Evolutionary conservation across 2,329 filamentous ascomycete genomes (phyloP).

Genomic region (Fusarium sp.): DNA sequence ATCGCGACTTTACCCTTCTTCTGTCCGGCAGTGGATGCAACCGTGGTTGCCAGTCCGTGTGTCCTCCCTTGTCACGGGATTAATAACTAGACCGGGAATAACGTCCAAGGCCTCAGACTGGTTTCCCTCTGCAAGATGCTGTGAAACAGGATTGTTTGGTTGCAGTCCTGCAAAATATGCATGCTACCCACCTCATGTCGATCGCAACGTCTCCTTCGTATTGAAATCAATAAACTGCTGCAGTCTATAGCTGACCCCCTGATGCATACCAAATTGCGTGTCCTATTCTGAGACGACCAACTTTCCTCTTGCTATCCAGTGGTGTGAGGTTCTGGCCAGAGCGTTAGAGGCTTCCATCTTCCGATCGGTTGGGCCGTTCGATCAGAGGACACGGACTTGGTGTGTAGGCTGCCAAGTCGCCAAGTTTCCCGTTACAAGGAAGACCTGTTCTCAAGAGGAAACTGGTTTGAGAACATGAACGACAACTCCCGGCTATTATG

Average conservation of each 20-base stretch:
- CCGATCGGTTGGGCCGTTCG: slow-evolving; percentile 2
- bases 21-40: slow-evolving; percentile 10
- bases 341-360: not conserved
- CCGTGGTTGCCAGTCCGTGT: not conserved
- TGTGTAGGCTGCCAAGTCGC: not conserved
- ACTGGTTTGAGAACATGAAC: not conserved
- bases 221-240: not conserved
- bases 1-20: not conserved
- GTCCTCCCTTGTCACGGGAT: not conserved
- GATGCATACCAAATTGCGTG: not conserved
- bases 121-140: not conserved
- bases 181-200: not conserved
- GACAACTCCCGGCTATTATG: not conserved
- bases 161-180: not conserved
- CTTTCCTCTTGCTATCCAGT: not conserved
- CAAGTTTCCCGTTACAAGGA: not conserved
- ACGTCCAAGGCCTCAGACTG: not conserved
- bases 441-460: not conserved
- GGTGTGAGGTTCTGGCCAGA: slow-evolving; percentile 7
- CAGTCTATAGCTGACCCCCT: not conserved
- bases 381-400: not conserved
- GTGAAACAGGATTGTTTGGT: slow-evolving; percentile 2
- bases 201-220: not conserved
- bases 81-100: slow-evolving; percentile 1
- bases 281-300: not conserved